Conservation (phyloP, 352 stramenopile species). For the Phytophthora agathidicida region DNA sequence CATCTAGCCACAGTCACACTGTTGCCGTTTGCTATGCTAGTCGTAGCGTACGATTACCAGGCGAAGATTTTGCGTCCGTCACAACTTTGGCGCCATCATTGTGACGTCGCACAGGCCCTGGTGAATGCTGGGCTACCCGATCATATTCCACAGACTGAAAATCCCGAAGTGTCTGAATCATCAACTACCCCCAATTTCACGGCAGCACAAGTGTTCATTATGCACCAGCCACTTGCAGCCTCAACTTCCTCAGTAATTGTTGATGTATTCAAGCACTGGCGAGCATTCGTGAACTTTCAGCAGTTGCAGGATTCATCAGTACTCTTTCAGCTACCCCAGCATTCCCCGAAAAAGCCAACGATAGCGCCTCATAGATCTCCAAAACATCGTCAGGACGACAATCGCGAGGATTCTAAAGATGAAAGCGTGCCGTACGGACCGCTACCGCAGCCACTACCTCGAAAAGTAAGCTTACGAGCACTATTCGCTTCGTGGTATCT, state of each 20-base stretch:
- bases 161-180: neutral
- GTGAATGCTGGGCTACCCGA: conserved; percentile 38
- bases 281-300: conserved; percentile 56
- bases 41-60: neutral
- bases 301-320: conserved; percentile 47
- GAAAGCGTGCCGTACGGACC: conserved; percentile 19
- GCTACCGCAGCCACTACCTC: conserved; percentile 21
- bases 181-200: neutral
- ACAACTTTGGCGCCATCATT: conserved; percentile 30
- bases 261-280: conserved; percentile 60
- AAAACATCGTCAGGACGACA: conserved; percentile 1
- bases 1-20: conserved; percentile 22
- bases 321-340: conserved; percentile 31
- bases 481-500: neutral
- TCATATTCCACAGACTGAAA: conserved; percentile 7
- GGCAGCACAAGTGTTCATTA: conserved; percentile 11
- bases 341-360: conserved; percentile 10
- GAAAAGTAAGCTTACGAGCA: conserved; percentile 28
- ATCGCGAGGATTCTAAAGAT: neutral
- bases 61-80: neutral
- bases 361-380: conserved; percentile 4
- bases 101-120: conserved; percentile 22
- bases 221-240: conserved; percentile 11
- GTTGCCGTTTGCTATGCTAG: conserved; percentile 37
- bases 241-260: conserved; percentile 14